phyloP scores from a whole-genome alignment of 306 rosid genomes.

The Oxytropis ochrocephala region DNA sequence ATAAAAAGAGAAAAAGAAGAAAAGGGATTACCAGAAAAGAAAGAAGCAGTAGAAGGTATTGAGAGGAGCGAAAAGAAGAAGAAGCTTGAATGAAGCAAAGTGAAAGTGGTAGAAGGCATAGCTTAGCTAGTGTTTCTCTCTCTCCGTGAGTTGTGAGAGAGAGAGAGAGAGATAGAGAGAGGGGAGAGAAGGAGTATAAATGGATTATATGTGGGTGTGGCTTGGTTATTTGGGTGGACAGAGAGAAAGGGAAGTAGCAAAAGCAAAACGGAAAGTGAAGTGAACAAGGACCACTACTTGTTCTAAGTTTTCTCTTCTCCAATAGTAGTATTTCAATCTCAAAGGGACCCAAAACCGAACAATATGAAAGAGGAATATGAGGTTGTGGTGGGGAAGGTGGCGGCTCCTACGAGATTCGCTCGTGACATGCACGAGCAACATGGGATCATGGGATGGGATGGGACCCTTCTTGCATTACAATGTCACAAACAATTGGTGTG shows the following conservation, averaged over 20 bases:
- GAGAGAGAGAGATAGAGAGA: too few species aligned
- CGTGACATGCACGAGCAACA: too few species aligned
- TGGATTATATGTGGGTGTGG: background rate
- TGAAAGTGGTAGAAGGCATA: background rate
- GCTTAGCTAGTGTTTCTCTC: too few species aligned
- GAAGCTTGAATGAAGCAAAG: conserved; percentile 4
- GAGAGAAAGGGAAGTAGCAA: background rate
- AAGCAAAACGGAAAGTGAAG: background rate
- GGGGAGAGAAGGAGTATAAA: background rate
- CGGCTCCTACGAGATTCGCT: background rate
- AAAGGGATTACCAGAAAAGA: conserved; percentile 34
- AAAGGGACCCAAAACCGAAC: background rate
- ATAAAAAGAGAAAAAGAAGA: background rate
- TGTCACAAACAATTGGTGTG: too few species aligned
- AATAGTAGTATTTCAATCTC: background rate
- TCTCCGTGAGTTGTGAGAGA: too few species aligned
- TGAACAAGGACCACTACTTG: background rate
- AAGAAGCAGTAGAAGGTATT: conserved; percentile 25
- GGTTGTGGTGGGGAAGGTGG: conserved; percentile 15
- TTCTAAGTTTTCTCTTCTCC: background rate
- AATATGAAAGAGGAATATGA: background rate
- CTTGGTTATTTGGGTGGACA: background rate
- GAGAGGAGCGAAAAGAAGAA: conserved; percentile 26
- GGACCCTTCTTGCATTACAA: too few species aligned
- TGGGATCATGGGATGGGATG: too few species aligned